Evolutionary conservation across 179 eudicot genomes (phyloP).

Genomic region (Silene vulgaris): DNA sequence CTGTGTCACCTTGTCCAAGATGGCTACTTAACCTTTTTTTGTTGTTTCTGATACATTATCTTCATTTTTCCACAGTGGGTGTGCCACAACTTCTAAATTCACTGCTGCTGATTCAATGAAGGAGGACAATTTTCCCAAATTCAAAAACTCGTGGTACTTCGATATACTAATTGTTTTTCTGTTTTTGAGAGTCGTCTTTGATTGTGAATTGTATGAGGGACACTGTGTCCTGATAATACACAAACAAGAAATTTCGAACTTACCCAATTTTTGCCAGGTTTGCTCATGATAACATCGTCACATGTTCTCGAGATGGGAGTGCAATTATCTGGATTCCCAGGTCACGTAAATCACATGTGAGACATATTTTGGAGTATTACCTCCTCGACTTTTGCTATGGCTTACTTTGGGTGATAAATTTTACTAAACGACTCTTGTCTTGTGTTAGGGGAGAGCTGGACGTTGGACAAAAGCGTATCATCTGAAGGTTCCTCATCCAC

Average conservation of each 20-base stretch:
- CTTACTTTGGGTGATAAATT: neutral
- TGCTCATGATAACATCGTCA: slow-evolving; percentile 90
- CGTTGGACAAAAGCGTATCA: slow-evolving; percentile 90
- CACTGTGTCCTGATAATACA: neutral
- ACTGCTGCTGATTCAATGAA: slow-evolving; percentile 46
- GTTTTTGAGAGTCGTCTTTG: neutral
- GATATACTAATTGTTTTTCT: neutral
- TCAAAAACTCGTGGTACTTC: slow-evolving; percentile 71
- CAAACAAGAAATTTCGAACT: slow-evolving; percentile 5
- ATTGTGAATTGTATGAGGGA: neutral
- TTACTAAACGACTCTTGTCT: slow-evolving; percentile 12
- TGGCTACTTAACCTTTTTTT: slow-evolving; percentile 7
- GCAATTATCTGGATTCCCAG: slow-evolving; percentile 97
- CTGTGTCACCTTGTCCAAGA: slow-evolving; percentile 7
- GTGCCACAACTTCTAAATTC: slow-evolving; percentile 61
- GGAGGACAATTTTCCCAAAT: slow-evolving; percentile 70
- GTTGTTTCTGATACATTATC: slow-evolving; percentile 19
- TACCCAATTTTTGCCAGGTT: slow-evolving; percentile 47
- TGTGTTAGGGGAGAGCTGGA: slow-evolving; percentile 66
- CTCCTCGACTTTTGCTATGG: neutral
- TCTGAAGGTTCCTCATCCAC: slow-evolving; percentile 95
- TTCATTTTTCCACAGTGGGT: slow-evolving; percentile 60
- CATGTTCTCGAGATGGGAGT: slow-evolving; percentile 97
- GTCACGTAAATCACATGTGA: slow-evolving; percentile 96
- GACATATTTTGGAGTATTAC: slow-evolving; percentile 14